phyloP scores from a whole-genome alignment of 495 filamentous ascomycete genomes.

The Daldinia loculata region DNA sequence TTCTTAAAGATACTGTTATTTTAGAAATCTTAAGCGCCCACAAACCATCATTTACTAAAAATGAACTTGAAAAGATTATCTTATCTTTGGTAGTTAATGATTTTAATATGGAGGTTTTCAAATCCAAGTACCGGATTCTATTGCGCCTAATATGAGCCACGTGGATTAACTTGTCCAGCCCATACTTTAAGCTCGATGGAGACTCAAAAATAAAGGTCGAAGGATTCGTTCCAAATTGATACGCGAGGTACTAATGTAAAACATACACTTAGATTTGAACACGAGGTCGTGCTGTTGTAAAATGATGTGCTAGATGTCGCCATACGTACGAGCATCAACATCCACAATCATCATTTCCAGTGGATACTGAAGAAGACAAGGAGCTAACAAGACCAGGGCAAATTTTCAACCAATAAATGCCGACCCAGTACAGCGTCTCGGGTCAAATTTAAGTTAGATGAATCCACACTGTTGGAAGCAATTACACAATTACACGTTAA shows the following conservation, averaged over 20 bases:
- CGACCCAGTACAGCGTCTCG: conserved; percentile 39
- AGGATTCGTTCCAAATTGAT: not conserved
- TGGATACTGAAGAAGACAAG: not conserved
- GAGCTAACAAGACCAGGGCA: conserved; percentile 5
- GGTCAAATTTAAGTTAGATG: conserved; percentile 28
- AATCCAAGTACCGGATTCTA: not conserved
- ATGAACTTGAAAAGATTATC: too few relatives aligned
- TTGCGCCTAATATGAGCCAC: not conserved
- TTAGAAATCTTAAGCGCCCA: too few relatives aligned
- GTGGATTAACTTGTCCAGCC: not conserved
- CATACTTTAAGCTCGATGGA: not conserved
- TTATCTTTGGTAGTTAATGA: too few relatives aligned
- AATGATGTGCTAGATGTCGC: conserved; percentile 20
- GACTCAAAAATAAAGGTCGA: not conserved
- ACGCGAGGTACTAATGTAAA: not conserved
- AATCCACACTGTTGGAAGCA: conserved; percentile 22
- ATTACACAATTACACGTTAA: conserved; percentile 12
- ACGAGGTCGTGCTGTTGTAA: not conserved
- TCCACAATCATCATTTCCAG: not conserved
- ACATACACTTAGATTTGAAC: not conserved
- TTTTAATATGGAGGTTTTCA: too few relatives aligned
- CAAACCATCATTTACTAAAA: too few relatives aligned
- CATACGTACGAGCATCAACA: conserved; percentile 5
- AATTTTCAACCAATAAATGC: conserved; percentile 20
- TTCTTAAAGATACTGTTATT: too few relatives aligned